Evolutionary conservation across 2,329 filamentous ascomycete genomes (phyloP).

Genomic region (Cryphonectria parasitica): DNA sequence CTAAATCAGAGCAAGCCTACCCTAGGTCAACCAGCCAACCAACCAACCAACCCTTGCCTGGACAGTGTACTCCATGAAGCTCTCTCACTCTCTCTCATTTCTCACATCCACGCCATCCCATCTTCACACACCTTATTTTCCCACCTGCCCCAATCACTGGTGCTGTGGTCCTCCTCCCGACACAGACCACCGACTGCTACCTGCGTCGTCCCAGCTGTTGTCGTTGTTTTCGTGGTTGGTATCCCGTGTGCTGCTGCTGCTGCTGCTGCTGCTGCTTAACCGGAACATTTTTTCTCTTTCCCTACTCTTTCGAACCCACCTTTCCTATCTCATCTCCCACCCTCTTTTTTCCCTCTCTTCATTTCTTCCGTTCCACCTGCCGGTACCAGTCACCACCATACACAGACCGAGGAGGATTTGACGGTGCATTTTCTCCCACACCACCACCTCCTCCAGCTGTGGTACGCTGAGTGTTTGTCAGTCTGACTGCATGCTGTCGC

Average conservation of each 20-base stretch:
- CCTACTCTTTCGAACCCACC: not conserved
- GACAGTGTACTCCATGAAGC: not conserved
- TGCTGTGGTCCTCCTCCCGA: not conserved
- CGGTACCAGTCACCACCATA: constrained; percentile 4
- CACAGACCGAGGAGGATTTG: not conserved
- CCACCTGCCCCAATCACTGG: not conserved
- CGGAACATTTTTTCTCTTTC: not conserved
- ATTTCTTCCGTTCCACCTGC: constrained; percentile 5
- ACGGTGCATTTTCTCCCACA: not conserved
- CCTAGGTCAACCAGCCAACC: not conserved
- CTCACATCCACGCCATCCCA: constrained; percentile 1
- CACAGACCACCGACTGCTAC: constrained; percentile 1
- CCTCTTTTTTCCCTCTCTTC: not conserved
- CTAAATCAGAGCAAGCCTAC: not conserved
- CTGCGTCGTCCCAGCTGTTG: constrained; percentile 1
- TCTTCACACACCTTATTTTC: not conserved
- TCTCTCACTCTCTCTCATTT: not conserved
- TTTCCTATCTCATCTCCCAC: constrained; percentile 8
- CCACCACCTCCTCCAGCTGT: not conserved
- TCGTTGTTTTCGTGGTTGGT: not conserved
- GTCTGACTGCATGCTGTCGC: not conserved
- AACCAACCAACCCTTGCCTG: not conserved
- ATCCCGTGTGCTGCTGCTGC: constrained; percentile 9
- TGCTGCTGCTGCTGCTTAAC: constrained; percentile 11
- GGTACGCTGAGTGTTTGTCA: not conserved